These are phyloP conservation scores for Diutina rugosa DNA, from an alignment of 1,139 yeast species.

Conservation along the genomic window DNA sequence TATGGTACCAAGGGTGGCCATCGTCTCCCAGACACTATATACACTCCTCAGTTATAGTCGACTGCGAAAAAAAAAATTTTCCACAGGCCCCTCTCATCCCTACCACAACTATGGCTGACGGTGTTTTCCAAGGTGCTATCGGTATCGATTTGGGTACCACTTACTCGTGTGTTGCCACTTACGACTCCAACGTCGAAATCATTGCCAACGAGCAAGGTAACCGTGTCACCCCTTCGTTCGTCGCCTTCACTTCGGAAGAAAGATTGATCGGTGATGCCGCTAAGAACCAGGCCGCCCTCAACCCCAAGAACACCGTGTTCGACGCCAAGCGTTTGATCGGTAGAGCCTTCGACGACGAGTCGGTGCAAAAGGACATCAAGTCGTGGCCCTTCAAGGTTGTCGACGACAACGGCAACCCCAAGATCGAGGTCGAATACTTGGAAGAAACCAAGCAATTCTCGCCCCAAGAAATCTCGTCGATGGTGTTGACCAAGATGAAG, in stretches of 20 bases:
- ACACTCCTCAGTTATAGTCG: neutral
- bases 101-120: slow-evolving; percentile 67
- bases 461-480: slow-evolving; percentile 94
- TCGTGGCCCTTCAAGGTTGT: slow-evolving; percentile 95
- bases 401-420: slow-evolving; percentile 78
- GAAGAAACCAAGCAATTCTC: slow-evolving; percentile 91
- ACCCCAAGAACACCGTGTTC: slow-evolving; percentile 93
- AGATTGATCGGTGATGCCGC: slow-evolving; percentile 99
- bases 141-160: slow-evolving; percentile 99
- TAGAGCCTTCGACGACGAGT: slow-evolving; percentile 82
- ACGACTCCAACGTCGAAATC: slow-evolving; percentile 79
- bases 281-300: slow-evolving; percentile 96
- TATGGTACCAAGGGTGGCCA: too few species aligned
- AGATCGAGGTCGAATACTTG: slow-evolving; percentile 86
- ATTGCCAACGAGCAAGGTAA: slow-evolving; percentile 99
- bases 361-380: slow-evolving; percentile 92
- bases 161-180: slow-evolving; percentile 96
- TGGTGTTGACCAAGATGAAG: slow-evolving; percentile 96
- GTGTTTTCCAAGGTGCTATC: slow-evolving; percentile 99
- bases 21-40: too few species aligned
- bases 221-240: slow-evolving; percentile 98
- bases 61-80: neutral
- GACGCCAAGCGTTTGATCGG: slow-evolving; percentile 98
- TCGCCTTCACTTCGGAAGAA: slow-evolving; percentile 95
- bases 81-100: neutral